Evolutionary conservation across 73 alveolate species (phyloP).

Genomic region (Symbiodinium pilosum): DNA sequence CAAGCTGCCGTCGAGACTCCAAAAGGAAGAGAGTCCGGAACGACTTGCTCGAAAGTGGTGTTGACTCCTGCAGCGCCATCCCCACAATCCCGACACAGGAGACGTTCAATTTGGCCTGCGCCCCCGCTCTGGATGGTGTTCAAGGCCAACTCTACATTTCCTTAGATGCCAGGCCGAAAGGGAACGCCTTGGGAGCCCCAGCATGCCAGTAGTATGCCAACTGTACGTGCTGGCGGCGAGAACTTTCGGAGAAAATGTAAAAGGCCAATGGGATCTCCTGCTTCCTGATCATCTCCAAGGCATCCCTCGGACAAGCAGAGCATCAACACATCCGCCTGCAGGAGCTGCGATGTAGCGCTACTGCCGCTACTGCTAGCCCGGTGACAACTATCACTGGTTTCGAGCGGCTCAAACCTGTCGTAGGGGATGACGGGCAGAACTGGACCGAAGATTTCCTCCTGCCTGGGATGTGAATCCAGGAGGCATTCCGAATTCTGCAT

Average conservation of each 20-base stretch:
- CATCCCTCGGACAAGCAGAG: slow-evolving; percentile 16
- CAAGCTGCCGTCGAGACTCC: background rate
- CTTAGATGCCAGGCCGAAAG: background rate
- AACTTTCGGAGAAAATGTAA: slow-evolving; percentile 46
- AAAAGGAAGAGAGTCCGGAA: slow-evolving; percentile 68
- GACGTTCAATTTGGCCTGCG: background rate
- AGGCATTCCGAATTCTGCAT: too few relatives aligned
- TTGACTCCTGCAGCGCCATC: too few relatives aligned
- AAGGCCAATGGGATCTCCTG: slow-evolving; percentile 59
- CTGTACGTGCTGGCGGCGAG: background rate
- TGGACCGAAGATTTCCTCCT: slow-evolving; percentile 91
- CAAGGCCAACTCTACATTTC: slow-evolving; percentile 69
- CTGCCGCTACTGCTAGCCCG: too few relatives aligned
- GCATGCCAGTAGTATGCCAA: background rate
- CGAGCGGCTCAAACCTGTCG: background rate
- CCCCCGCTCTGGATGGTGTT: slow-evolving; percentile 74
- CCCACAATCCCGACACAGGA: background rate
- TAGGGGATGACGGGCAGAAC: slow-evolving; percentile 72
- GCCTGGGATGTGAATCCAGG: too few relatives aligned
- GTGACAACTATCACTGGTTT: too few relatives aligned
- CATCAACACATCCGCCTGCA: too few relatives aligned
- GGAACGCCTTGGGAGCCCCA: background rate
- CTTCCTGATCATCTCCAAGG: slow-evolving; percentile 30
- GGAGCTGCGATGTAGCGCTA: too few relatives aligned
- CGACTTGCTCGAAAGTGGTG: slow-evolving; percentile 67